Percentiles rank a stretch among this genome's conserved stretches.
phyloP scores from a whole-genome alignment of 805 yeast genomes.

The Pichia membranifaciens region DNA sequence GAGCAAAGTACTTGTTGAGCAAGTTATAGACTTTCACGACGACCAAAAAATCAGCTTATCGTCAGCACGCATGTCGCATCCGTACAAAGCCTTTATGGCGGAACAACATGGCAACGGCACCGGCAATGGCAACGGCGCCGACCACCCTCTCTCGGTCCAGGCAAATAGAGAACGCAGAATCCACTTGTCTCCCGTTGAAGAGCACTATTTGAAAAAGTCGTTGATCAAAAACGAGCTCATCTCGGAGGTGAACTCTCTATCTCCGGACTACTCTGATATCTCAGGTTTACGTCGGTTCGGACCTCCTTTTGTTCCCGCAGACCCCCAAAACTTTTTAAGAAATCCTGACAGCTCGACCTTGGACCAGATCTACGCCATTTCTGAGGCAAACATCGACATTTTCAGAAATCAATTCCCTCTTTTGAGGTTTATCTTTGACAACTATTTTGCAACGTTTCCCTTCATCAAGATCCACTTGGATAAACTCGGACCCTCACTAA shows the following conservation, averaged over 20 bases:
- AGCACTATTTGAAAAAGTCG: conserved; percentile 84
- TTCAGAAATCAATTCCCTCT: conserved; percentile 53
- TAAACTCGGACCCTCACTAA: conserved; percentile 13
- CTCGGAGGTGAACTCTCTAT: conserved; percentile 53
- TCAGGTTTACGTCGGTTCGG: conserved; percentile 68
- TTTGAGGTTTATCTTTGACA: conserved; percentile 55
- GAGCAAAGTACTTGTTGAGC: too few relatives aligned
- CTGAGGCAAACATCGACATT: conserved; percentile 17
- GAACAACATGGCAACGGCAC: neutral
- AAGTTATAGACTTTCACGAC: too few relatives aligned
- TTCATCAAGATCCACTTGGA: conserved; percentile 50
- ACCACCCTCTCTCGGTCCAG: too few relatives aligned
- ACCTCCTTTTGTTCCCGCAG: conserved; percentile 56
- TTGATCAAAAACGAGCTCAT: conserved; percentile 57
- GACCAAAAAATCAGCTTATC: too few relatives aligned
- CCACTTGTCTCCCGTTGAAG: conserved; percentile 55
- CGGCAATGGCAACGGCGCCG: neutral
- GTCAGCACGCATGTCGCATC: too few relatives aligned
- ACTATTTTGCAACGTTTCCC: conserved; percentile 68
- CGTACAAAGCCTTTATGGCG: conserved; percentile 9
- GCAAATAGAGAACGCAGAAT: neutral
- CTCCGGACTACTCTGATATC: conserved; percentile 43
- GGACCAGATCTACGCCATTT: conserved; percentile 17
- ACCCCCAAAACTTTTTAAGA: conserved; percentile 33
- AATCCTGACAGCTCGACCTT: conserved; percentile 11